Evolutionary conservation across 306 rosid genomes (phyloP), one percentile per base, ranked within the genome.

Genomic region (Begonia fuchsioides): DNA sequence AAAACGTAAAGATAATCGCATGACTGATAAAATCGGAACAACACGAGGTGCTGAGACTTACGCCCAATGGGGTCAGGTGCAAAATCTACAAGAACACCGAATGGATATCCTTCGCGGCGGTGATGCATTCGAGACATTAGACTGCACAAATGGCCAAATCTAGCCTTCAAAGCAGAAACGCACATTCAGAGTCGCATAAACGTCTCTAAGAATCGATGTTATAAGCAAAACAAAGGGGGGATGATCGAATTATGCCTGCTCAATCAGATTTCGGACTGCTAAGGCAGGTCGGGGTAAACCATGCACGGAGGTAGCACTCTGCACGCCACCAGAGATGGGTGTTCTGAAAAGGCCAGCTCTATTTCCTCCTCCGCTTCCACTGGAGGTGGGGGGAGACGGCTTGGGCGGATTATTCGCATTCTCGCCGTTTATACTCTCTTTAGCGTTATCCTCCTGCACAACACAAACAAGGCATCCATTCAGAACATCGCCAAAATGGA

Each of bases 61-160:
- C 98, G 96, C 26, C 98, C 98, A 61, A 67, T 67, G 9, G 87
- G 58, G 62, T 90, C 98, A 10, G 98, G 83, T 9, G 98, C 98
- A 77, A 90, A 85, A 70, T 90, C 98, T 44, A 90, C 98, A 13
- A 90, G 65, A 41, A 96, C 82, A 64, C 94, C 98, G 66, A 90
- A 90, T 17, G 98, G 98, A 72, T 90, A 90, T 58, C 98, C 98
- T 71, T 81, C 85, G 56, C 96, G 81, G 16, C 93, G 82, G 56
- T 90, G 98, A 72, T 90, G 98, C 98, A 90, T 90, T 48, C 85
- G 96, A 32, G 98, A 90, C 98, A 90, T 90, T 40, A 82, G 81
- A 44, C 96, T 75, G 87, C 98, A 90, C 77, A 90, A 72, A 73
- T 90, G 98, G 73, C 95, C 95, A 77, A 90, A 90, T 61, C 98